Conservation (phyloP, 805 yeast genomes). For the Kluyveromyces lactis region DNA sequence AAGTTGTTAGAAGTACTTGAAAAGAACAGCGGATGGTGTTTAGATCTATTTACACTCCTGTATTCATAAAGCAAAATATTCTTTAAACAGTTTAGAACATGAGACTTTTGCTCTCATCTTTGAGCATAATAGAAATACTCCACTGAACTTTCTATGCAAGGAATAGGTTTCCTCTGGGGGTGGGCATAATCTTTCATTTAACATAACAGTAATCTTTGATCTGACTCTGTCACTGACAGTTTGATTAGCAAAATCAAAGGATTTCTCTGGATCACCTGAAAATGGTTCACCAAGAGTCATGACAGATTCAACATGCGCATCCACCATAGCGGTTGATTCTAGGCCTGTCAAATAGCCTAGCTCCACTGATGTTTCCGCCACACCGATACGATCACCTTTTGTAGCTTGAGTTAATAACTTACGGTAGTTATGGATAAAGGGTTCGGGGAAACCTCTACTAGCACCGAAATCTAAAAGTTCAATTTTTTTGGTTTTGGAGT, state of each 20-base stretch:
- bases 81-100: conserved; percentile 65
- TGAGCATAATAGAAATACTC: conserved; percentile 86
- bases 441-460: conserved; percentile 64
- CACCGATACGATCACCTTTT: conserved; percentile 51
- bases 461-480: conserved; percentile 96
- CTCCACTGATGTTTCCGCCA: conserved; percentile 55
- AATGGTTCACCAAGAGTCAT: conserved; percentile 92
- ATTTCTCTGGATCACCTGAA: conserved; percentile 34
- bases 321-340: conserved; percentile 79
- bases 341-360: conserved; percentile 89
- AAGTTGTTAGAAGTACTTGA: no score
- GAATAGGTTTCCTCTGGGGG: conserved; percentile 98
- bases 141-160: conserved; percentile 91
- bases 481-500: conserved; percentile 57
- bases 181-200: conserved; percentile 84
- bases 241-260: conserved; percentile 71
- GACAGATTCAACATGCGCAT: conserved; percentile 88
- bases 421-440: conserved; percentile 63
- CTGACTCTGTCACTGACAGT: conserved; percentile 92
- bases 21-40: no score
- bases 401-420: conserved; percentile 70
- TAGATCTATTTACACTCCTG: no score
- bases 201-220: conserved; percentile 80
- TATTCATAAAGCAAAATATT: conserved; percentile 50
- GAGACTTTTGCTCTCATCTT: conserved; percentile 76